phyloP scores from a whole-genome alignment of 75 land plant species.

The Sequoia sempervirens region DNA sequence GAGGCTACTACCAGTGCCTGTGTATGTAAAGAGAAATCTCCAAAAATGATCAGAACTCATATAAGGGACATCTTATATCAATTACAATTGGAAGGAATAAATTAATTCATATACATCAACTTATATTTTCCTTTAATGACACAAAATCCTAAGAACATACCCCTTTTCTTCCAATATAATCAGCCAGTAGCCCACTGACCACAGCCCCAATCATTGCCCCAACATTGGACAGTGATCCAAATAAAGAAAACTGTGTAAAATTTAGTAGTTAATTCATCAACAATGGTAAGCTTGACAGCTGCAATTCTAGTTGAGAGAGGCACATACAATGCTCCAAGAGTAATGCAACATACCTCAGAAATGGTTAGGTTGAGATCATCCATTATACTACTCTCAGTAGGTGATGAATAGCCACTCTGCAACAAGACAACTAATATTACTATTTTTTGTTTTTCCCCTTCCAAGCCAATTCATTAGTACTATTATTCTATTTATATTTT shows the following conservation, averaged over 20 bases:
- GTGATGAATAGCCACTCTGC: slow-evolving; percentile 40
- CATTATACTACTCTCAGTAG: slow-evolving; percentile 22
- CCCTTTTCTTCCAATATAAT: slow-evolving; percentile 33
- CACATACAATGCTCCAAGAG: background rate
- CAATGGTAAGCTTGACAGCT: background rate
- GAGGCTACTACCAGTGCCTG: slow-evolving; percentile 84
- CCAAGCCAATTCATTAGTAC: background rate
- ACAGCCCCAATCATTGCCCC: slow-evolving; percentile 45
- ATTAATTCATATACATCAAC: background rate
- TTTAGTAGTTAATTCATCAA: background rate
- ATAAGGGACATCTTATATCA: background rate
- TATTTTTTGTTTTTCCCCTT: background rate
- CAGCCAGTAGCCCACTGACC: slow-evolving; percentile 32
- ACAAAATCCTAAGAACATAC: slow-evolving; percentile 8
- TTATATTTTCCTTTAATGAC: background rate
- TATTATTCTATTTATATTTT: background rate
- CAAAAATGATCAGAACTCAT: background rate
- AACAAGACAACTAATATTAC: slow-evolving; percentile 4
- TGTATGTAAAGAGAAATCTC: background rate
- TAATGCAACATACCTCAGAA: slow-evolving; percentile 22
- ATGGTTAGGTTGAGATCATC: slow-evolving; percentile 32
- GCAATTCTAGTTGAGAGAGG: background rate
- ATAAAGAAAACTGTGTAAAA: slow-evolving; percentile 32
- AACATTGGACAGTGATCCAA: slow-evolving; percentile 36
- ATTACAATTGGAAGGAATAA: background rate